Evolutionary conservation across 2,329 filamentous ascomycete species (phyloP).

Genomic region (Teratosphaeria zuluensis): DNA sequence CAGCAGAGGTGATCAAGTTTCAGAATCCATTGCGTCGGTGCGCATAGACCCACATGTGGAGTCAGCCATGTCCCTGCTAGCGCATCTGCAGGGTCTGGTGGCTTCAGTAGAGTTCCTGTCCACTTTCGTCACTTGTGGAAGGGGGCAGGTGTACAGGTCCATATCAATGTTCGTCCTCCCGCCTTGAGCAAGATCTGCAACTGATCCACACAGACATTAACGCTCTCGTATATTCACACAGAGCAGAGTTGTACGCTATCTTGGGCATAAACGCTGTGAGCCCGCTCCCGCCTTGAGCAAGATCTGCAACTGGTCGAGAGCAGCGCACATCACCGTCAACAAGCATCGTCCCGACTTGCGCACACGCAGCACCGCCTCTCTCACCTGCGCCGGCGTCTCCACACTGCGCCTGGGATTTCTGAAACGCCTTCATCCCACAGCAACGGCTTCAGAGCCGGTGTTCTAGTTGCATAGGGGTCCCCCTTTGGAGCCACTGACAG

Average conservation of each 20-base stretch:
- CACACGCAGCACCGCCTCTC: conserved; percentile 4
- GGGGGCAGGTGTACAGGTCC: not conserved
- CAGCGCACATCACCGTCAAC: conserved; percentile 5
- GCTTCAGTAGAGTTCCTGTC: not conserved
- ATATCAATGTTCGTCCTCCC: conserved; percentile 1
- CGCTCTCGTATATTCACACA: not conserved
- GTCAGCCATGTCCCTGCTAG: not conserved
- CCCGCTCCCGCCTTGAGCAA: not conserved
- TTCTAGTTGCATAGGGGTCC: conserved; percentile 18
- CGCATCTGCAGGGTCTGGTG: not conserved
- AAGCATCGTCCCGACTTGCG: conserved; percentile 1
- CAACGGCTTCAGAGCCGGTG: conserved; percentile 11
- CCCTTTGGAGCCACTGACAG: conserved; percentile 15
- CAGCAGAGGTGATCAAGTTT: not conserved
- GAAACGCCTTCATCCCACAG: conserved; percentile 12
- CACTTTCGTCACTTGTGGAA: conserved; percentile 1
- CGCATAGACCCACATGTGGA: not conserved
- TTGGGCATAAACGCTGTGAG: not conserved
- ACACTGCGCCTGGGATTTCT: conserved; percentile 3
- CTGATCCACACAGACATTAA: conserved; percentile 1
- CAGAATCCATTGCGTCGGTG: not conserved
- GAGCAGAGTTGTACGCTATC: not conserved
- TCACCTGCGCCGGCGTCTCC: conserved; percentile 2
- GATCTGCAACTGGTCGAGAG: conserved; percentile 4
- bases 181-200: conserved; percentile 2